Evolutionary conservation across 495 filamentous ascomycete genomes (phyloP).

Genomic region (Bryoglossum gracile): DNA sequence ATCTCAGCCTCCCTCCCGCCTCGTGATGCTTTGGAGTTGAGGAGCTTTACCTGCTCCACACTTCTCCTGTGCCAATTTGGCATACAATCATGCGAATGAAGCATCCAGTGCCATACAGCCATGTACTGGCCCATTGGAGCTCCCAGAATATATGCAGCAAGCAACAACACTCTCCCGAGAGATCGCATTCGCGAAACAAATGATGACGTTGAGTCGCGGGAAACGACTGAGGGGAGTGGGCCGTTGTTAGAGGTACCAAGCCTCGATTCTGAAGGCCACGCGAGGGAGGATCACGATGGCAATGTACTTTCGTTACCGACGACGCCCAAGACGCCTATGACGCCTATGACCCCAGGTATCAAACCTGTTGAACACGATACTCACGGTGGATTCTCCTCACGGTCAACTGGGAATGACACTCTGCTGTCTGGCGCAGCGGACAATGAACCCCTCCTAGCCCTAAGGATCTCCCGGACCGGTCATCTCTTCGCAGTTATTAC

Average conservation of each 20-base stretch:
- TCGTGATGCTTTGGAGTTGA: slow-evolving; percentile 10
- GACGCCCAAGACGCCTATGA: slow-evolving; percentile 32
- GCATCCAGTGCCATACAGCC: slow-evolving; percentile 33
- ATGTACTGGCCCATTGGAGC: slow-evolving; percentile 99
- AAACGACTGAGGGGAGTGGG: slow-evolving; percentile 29
- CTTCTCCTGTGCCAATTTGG: slow-evolving; percentile 18
- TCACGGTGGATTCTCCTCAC: slow-evolving; percentile 22
- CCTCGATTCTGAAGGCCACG: slow-evolving; percentile 2
- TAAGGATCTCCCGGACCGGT: slow-evolving; percentile 74
- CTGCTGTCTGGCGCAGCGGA: slow-evolving; percentile 20
- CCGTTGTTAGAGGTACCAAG: slow-evolving; percentile 27
- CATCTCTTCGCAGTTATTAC: slow-evolving; percentile 89
- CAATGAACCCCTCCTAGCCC: slow-evolving; percentile 59
- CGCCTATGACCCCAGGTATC: slow-evolving; percentile 44
- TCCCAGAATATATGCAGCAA: slow-evolving; percentile 77
- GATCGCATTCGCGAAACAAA: slow-evolving; percentile 30
- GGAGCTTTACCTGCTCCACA: slow-evolving; percentile 5
- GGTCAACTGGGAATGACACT: slow-evolving; percentile 11
- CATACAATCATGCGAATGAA: slow-evolving; percentile 26
- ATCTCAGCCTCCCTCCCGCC: background rate
- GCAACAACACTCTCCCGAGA: slow-evolving; percentile 45
- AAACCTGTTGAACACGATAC: slow-evolving; percentile 44
- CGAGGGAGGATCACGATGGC: slow-evolving; percentile 9
- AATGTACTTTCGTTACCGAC: background rate
- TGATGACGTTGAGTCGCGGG: slow-evolving; percentile 33